These are phyloP conservation scores for Jatropha multifida DNA, from an alignment of 441 rosid genomes.

Conservation along the genomic window DNA sequence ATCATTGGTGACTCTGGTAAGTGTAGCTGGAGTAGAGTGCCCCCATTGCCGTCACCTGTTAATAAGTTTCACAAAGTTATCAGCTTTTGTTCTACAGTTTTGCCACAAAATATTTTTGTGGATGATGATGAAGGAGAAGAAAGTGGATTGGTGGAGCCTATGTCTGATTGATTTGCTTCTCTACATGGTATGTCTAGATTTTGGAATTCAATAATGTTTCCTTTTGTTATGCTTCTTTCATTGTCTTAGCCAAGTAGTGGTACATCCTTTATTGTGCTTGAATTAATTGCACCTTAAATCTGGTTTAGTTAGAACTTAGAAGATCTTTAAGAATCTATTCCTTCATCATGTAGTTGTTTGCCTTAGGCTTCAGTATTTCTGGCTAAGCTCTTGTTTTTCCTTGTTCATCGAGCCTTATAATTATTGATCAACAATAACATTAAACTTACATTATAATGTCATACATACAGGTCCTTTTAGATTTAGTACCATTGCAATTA, in stretches of 20 bases:
- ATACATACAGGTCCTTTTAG: not conserved
- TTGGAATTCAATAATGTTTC: not conserved
- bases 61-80: conserved; percentile 79
- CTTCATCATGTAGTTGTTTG: not conserved
- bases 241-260: not conserved
- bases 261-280: not conserved
- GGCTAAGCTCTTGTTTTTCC: not conserved
- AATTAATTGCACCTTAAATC: not conserved
- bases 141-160: conserved; percentile 21
- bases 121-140: conserved; percentile 30
- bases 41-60: conserved; percentile 65
- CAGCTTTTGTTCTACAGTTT: conserved; percentile 65
- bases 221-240: not conserved
- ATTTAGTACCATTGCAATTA: not conserved
- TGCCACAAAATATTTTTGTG: conserved; percentile 39
- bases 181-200: conserved; percentile 1
- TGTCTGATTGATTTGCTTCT: conserved; percentile 21
- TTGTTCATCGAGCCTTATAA: not conserved
- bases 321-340: not conserved
- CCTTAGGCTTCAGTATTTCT: not conserved
- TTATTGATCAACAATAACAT: not conserved
- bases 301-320: not conserved
- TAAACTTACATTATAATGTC: not conserved
- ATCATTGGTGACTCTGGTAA: conserved; percentile 38
- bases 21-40: conserved; percentile 73